Base-by-base conservation (phyloP, 2,329 filamentous ascomycete species). In the Zarea fungicola region DNA sequence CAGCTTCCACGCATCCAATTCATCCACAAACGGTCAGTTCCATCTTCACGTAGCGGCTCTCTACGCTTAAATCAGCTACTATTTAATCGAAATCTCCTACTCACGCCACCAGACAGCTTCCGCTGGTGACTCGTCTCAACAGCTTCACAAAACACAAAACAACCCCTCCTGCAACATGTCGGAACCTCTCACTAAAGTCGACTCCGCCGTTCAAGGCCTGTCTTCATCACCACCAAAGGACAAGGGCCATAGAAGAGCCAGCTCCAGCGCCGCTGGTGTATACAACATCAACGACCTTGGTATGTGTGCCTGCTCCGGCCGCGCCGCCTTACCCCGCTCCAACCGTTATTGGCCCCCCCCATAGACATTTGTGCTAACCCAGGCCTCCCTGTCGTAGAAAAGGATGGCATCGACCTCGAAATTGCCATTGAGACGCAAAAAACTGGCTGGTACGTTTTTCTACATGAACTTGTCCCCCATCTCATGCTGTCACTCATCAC, bases 121-220 rank as follows among this genome's bases (percentile, higher is more conserved):
- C 14, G 31, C 36, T 45, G 26, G 13, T 50, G 41, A 28, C 34
- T 35, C 42, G 23, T 21, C 28, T 51, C 29, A 25, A 37, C 42
- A 32, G 46, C 45, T 49, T 53, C 37, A 51, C 31, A 53, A 51
- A 49, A 42, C 35, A 50, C 52, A 58, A n/a, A n/a, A n/a, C n/a
- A n/a, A n/a, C n/a, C n/a, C n/a, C 32, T 54, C 52, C 52, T 36
- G 51, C 55, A 65, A 48, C 60, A 70, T 69, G 66, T 60, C 65
- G 54, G 67, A 70, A 68, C 80, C 85, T 62, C 81, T 95, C 66
- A 79, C 80, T 71, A 95, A 95, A 77, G 83, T 96, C 74, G 91
- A 96, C 72, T 96, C 91, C 52, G 89, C 89, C 74, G 83, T 95
- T 64, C 84, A 89, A 65, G 88, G 89, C 69, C 70, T 91, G 61